Conservation (phyloP, 164 flowering plant species). For the Saururus chinensis region DNA sequence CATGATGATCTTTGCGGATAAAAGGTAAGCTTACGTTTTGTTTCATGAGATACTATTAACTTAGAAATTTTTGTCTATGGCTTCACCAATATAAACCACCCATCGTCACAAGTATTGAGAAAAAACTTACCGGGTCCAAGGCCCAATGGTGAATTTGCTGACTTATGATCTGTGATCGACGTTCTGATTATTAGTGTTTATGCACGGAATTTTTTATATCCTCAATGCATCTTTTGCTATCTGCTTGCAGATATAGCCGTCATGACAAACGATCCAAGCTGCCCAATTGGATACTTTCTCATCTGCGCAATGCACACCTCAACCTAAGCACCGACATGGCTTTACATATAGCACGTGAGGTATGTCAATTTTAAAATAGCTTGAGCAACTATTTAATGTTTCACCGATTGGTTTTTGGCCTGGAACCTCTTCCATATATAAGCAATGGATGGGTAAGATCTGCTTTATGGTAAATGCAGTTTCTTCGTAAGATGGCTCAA, state of each 20-base stretch:
- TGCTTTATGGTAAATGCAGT: conserved; percentile 35
- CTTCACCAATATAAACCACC: no score
- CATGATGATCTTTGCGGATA: conserved; percentile 99
- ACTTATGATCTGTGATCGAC: no score
- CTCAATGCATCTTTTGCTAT: background rate
- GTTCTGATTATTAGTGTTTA: background rate
- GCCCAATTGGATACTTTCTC: conserved; percentile 94
- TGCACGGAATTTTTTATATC: background rate
- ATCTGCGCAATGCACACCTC: conserved; percentile 82
- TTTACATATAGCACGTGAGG: conserved; percentile 90
- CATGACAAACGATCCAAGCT: conserved; percentile 96
- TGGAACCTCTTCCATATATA: background rate
- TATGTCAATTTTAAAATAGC: conserved; percentile 9
- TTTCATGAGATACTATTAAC: background rate
- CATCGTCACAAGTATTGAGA: no score
- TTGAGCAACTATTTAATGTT: background rate
- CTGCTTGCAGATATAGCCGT: conserved; percentile 66
- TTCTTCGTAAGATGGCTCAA: conserved; percentile 92
- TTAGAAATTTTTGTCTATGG: no score
- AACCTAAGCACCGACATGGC: conserved; percentile 99
- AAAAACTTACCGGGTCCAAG: no score
- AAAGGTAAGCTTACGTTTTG: conserved; percentile 41
- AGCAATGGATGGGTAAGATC: background rate
- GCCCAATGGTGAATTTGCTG: no score
- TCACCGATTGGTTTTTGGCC: background rate